Percentiles rank a stretch among this genome's conserved stretches.
phyloP scores from a whole-genome alignment of 345 rosid genomes.

The Abelmoschus esculentus region DNA sequence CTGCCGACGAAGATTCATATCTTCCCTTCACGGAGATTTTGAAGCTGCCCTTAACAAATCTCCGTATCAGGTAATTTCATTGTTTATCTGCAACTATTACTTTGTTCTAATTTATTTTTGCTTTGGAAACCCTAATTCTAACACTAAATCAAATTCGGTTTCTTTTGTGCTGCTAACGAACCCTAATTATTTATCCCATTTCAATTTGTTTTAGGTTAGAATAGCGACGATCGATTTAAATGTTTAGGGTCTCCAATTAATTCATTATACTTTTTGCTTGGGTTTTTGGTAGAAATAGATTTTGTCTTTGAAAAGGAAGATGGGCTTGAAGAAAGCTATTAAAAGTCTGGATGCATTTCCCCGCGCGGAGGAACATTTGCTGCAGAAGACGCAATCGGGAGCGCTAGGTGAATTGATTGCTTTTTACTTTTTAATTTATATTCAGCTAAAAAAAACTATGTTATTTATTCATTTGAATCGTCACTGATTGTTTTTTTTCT shows the following conservation, averaged over 20 bases:
- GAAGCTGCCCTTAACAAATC: not conserved
- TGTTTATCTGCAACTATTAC: not conserved
- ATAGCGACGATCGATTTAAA: not conserved
- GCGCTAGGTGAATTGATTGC: slow-evolving; percentile 49
- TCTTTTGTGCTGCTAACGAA: not conserved
- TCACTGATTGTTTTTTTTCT: not conserved
- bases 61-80: not conserved
- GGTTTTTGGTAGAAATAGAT: not conserved
- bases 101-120: not conserved
- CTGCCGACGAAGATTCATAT: not conserved
- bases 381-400: slow-evolving; percentile 95
- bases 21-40: not conserved
- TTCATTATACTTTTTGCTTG: not conserved
- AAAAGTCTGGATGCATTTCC: slow-evolving; percentile 91
- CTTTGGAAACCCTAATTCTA: not conserved
- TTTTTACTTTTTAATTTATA: not conserved
- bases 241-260: not conserved
- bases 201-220: slow-evolving; percentile 2
- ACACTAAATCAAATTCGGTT: not conserved
- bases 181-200: not conserved
- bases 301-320: slow-evolving; percentile 16
- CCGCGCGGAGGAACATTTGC: slow-evolving; percentile 89
- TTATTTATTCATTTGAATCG: not conserved
- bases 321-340: slow-evolving; percentile 81
- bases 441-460: not conserved